Conservation (phyloP, 2,329 filamentous ascomycete species). For the Exophiala oligosperma region DNA sequence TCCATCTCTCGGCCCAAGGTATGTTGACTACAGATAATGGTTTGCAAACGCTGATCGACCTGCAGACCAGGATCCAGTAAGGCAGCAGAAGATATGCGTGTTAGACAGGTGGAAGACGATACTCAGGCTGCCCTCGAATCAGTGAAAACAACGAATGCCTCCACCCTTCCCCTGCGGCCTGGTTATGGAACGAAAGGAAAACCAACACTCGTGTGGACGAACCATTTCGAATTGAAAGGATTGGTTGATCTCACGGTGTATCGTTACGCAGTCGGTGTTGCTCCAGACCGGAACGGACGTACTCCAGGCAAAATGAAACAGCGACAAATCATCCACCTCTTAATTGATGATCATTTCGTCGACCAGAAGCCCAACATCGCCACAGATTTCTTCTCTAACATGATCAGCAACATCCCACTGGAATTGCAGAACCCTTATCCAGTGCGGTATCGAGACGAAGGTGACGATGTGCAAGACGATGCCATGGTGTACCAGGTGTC, state of each 20-base stretch:
- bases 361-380: constrained; percentile 35
- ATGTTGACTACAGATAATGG: background rate
- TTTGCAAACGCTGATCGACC: background rate
- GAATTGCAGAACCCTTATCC: constrained; percentile 23
- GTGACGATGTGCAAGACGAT: constrained; percentile 37
- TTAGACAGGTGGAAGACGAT: constrained; percentile 1
- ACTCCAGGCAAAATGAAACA: constrained; percentile 44
- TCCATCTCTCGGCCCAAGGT: too few relatives aligned
- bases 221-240: constrained; percentile 41
- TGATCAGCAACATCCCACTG: constrained; percentile 34
- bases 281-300: constrained; percentile 31
- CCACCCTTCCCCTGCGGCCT: constrained; percentile 35
- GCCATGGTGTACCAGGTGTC: constrained; percentile 39
- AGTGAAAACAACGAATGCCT: background rate
- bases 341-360: constrained; percentile 42
- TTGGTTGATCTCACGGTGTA: constrained; percentile 38
- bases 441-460: constrained; percentile 38
- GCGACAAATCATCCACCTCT: constrained; percentile 48
- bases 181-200: constrained; percentile 39
- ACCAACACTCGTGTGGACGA: constrained; percentile 38
- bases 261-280: constrained; percentile 43
- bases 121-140: background rate
- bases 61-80: background rate
- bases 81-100: background rate
- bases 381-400: constrained; percentile 41